Evolutionary conservation across 257 asterid genomes (phyloP).

Genomic region (Paulownia fortunei): DNA sequence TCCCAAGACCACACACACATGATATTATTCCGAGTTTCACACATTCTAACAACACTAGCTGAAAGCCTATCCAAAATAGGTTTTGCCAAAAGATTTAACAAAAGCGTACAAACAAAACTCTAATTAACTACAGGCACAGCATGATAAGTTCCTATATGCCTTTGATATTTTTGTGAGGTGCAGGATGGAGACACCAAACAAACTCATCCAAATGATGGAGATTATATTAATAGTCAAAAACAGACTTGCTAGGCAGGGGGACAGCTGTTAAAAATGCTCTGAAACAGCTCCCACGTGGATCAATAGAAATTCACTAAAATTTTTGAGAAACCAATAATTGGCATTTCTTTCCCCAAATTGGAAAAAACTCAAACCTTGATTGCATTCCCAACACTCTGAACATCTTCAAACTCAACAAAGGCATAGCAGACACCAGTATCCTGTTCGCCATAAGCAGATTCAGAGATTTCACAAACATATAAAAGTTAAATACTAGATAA

Average conservation of each 20-base stretch:
- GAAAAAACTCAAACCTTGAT: conserved; percentile 49
- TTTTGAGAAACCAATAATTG: not conserved
- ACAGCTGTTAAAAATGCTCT: too few species aligned
- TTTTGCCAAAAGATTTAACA: not conserved
- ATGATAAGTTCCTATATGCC: not conserved
- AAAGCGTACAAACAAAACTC: not conserved
- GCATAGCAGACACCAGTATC: conserved; percentile 64
- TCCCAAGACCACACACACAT: too few species aligned
- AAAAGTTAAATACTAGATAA: conserved; percentile 26
- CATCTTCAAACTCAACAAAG: conserved; percentile 74
- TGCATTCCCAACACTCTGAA: conserved; percentile 59
- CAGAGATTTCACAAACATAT: conserved; percentile 35
- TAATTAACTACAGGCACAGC: not conserved
- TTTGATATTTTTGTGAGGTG: not conserved
- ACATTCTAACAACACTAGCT: not conserved
- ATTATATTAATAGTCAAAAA: not conserved
- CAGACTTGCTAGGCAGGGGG: not conserved
- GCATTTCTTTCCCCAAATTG: not conserved
- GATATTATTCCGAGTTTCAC: not conserved
- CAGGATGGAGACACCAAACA: conserved; percentile 2
- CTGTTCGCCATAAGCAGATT: conserved; percentile 47
- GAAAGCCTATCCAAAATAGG: not conserved
- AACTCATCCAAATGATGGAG: not conserved
- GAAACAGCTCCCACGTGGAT: not conserved
- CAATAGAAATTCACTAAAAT: not conserved